Conservation (phyloP, 2,329 filamentous ascomycete species). For the Aphanocladium album region DNA sequence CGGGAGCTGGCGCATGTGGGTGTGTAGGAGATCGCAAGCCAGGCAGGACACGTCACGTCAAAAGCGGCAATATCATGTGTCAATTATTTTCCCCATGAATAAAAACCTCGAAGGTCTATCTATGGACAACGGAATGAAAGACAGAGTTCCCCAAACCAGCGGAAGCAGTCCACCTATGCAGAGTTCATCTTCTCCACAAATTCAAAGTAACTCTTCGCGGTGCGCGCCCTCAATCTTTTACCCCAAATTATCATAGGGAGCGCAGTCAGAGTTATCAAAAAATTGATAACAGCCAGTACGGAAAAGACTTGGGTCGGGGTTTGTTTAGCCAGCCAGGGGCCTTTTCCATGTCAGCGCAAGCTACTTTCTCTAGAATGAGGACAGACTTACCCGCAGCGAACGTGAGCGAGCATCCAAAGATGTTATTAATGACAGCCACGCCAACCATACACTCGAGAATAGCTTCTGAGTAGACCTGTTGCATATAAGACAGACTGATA, state of each 20-base stretch:
- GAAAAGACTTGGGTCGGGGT: neutral
- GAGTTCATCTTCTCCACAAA: slow-evolving; percentile 6
- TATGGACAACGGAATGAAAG: neutral
- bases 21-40: neutral
- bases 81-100: neutral
- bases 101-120: neutral
- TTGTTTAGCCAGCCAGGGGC: slow-evolving; percentile 1
- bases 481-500: slow-evolving; percentile 49
- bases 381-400: slow-evolving; percentile 29
- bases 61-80: no score
- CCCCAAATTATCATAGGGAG: slow-evolving; percentile 4
- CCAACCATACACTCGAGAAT: slow-evolving; percentile 55
- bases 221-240: neutral
- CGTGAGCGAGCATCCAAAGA: slow-evolving; percentile 49
- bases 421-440: slow-evolving; percentile 53
- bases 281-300: slow-evolving; percentile 5
- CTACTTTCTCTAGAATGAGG: neutral
- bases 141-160: no score
- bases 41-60: neutral
- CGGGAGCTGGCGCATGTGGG: no score
- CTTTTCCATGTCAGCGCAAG: neutral
- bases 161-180: neutral
- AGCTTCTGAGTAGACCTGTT: slow-evolving; percentile 53
- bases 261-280: neutral
- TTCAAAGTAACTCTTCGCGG: neutral